A percentile compares a stretch with the other conserved stretches of the same genome.
Conservation (phyloP, 163 green algal genomes). For the Chloromonas sp. region DNA sequence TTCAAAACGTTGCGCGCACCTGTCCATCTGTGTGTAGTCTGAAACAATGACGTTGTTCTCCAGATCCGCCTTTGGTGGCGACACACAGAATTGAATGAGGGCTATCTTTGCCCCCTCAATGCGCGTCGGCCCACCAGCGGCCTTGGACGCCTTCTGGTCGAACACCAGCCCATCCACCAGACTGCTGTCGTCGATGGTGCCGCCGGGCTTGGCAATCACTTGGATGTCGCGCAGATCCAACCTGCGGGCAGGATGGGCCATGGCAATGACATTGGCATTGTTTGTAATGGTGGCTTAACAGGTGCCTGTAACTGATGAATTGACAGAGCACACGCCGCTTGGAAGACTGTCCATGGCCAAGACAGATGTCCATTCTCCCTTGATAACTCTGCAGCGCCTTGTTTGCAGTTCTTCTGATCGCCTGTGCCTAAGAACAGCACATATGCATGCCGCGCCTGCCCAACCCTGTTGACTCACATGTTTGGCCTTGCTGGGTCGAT, state of each 20-base stretch:
- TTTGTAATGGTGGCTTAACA: not conserved
- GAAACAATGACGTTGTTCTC: constrained; percentile 95
- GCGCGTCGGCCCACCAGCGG: constrained; percentile 38
- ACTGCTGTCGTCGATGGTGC: constrained; percentile 94
- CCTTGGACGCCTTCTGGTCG: constrained; percentile 84
- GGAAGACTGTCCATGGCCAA: too few species aligned
- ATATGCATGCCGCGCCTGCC: not conserved
- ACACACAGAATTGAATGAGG: constrained; percentile 74
- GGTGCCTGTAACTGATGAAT: too few species aligned
- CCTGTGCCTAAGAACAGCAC: too few species aligned
- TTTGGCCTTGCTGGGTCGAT: constrained; percentile 73
- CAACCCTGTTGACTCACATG: constrained; percentile 38
- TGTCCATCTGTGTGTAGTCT: constrained; percentile 87
- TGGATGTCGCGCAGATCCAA: constrained; percentile 56
- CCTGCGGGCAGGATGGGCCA: constrained; percentile 11
- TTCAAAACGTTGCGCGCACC: constrained; percentile 3
- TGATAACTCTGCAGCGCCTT: too few species aligned
- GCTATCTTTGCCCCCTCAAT: constrained; percentile 28
- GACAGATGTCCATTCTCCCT: too few species aligned
- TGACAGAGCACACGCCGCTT: too few species aligned
- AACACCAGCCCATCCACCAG: constrained; percentile 95
- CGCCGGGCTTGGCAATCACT: constrained; percentile 88
- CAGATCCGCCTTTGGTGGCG: constrained; percentile 91
- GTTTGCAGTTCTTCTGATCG: too few species aligned
- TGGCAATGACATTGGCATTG: not conserved